Percentiles rank a stretch among this genome's conserved stretches.
Conservation (phyloP, 345 rosid genomes). For the Boechera divaricarpa region DNA sequence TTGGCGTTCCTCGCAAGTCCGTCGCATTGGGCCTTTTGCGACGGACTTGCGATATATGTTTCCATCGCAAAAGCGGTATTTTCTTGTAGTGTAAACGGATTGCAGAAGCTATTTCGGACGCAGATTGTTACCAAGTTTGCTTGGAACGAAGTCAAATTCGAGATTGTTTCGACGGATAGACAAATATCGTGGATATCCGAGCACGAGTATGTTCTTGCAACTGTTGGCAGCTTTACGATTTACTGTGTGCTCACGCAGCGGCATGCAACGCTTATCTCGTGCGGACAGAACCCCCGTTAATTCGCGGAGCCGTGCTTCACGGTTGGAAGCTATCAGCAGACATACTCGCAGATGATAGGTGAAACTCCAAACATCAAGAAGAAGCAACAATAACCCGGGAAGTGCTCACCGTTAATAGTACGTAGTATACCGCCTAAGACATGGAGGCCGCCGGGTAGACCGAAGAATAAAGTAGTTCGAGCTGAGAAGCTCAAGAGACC, state of each 20-base stretch:
- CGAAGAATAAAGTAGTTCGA: neutral
- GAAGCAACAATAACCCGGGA: neutral
- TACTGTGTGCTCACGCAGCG: neutral
- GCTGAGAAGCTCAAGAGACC: neutral
- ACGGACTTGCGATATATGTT: too few relatives aligned
- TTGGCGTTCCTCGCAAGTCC: too few relatives aligned
- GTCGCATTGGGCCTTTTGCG: too few relatives aligned
- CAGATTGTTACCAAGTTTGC: neutral
- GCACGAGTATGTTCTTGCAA: neutral
- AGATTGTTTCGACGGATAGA: neutral
- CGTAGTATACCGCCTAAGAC: too few relatives aligned
- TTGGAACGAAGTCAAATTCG: neutral
- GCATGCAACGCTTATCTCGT: neutral
- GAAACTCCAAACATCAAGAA: neutral
- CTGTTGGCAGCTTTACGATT: neutral
- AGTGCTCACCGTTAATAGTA: too few relatives aligned
- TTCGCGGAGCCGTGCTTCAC: neutral
- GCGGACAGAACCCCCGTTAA: neutral
- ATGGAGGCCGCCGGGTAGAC: too few relatives aligned
- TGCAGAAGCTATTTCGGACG: neutral
- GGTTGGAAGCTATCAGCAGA: neutral
- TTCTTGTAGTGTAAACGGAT: too few relatives aligned
- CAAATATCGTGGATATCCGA: neutral
- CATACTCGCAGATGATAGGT: neutral
- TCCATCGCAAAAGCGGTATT: too few relatives aligned